These are phyloP conservation scores for Leptosphaerulina australis DNA, from an alignment of 2,329 filamentous ascomycete species.

Conservation along the genomic window DNA sequence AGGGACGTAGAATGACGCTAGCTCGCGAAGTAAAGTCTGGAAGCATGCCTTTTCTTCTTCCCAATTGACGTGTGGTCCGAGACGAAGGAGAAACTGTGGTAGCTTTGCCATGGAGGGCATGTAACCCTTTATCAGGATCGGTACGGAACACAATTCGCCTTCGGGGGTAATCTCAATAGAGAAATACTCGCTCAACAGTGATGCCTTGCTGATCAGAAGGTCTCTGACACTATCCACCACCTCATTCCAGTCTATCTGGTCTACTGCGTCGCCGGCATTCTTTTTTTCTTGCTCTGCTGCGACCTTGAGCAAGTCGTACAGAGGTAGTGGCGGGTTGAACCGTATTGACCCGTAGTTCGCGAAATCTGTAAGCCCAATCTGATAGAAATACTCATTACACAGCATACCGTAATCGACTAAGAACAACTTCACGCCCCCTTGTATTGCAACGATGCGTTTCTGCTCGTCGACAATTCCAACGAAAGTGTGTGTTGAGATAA, in stretches of 20 bases:
- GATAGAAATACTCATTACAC: slow-evolving; percentile 90
- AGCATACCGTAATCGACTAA: slow-evolving; percentile 90
- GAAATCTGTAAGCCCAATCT: slow-evolving; percentile 92
- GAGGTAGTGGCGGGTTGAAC: slow-evolving; percentile 75
- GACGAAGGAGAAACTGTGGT: slow-evolving; percentile 81
- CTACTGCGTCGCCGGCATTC: slow-evolving; percentile 45
- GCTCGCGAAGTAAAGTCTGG: slow-evolving; percentile 78
- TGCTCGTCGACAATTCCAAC: slow-evolving; percentile 89
- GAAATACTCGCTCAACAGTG: slow-evolving; percentile 95
- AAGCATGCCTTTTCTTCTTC: slow-evolving; percentile 84
- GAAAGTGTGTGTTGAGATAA: slow-evolving; percentile 87
- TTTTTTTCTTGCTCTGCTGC: slow-evolving; percentile 73
- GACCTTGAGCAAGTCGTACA: slow-evolving; percentile 73
- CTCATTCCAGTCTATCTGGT: slow-evolving; percentile 69
- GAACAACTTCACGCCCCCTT: slow-evolving; percentile 89
- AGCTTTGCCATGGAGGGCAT: slow-evolving; percentile 84
- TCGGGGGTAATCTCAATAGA: slow-evolving; percentile 78
- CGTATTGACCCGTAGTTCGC: slow-evolving; percentile 88
- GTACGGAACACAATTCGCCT: slow-evolving; percentile 78
- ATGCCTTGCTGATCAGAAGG: slow-evolving; percentile 74
- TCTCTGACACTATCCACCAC: slow-evolving; percentile 69
- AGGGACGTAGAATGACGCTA: slow-evolving; percentile 89
- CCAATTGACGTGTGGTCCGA: slow-evolving; percentile 92
- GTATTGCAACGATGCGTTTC: slow-evolving; percentile 87
- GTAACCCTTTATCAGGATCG: slow-evolving; percentile 87